Conservation (phyloP, 2,329 filamentous ascomycete genomes). For the Fusarium sp. region DNA sequence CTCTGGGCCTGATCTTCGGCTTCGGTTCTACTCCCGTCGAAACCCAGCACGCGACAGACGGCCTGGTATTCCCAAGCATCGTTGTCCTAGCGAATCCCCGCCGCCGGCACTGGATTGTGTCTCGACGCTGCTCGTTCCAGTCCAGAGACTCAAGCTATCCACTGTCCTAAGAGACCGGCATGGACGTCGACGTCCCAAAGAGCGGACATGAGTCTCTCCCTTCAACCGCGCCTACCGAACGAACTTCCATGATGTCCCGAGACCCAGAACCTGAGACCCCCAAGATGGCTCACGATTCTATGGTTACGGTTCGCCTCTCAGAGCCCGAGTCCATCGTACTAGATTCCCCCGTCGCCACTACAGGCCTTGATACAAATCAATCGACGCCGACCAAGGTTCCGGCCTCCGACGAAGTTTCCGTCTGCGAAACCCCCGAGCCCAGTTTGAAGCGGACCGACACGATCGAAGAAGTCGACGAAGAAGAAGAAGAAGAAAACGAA, state of each 20-base stretch:
- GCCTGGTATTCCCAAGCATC: slow-evolving; percentile 22
- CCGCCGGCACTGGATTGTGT: slow-evolving; percentile 41
- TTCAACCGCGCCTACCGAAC: slow-evolving; percentile 33
- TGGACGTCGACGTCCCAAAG: slow-evolving; percentile 42
- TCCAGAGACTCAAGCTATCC: slow-evolving; percentile 33
- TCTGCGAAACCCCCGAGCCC: slow-evolving; percentile 11
- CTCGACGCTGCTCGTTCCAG: slow-evolving; percentile 44
- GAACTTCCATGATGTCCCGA: slow-evolving; percentile 37
- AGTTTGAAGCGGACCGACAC: slow-evolving; percentile 6
- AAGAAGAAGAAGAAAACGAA: slow-evolving; percentile 30
- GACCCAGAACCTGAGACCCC: slow-evolving; percentile 46
- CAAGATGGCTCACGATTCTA: slow-evolving; percentile 70
- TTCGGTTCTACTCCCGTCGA: slow-evolving; percentile 15
- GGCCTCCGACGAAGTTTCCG: slow-evolving; percentile 6
- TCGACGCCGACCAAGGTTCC: slow-evolving; percentile 42
- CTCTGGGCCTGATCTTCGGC: slow-evolving; percentile 6
- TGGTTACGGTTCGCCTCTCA: slow-evolving; percentile 81
- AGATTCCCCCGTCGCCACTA: slow-evolving; percentile 33
- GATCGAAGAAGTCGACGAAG: slow-evolving; percentile 20
- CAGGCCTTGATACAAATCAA: slow-evolving; percentile 29
- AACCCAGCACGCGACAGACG: slow-evolving; percentile 28
- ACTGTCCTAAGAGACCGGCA: slow-evolving; percentile 36
- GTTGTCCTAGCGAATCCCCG: slow-evolving; percentile 34
- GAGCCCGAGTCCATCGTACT: slow-evolving; percentile 67
- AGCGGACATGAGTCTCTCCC: slow-evolving; percentile 43